Evolutionary conservation across 2,329 filamentous ascomycete species (phyloP), one percentile per base, ranked within the genome.

Genomic region (Trichoderma arundinaceum): DNA sequence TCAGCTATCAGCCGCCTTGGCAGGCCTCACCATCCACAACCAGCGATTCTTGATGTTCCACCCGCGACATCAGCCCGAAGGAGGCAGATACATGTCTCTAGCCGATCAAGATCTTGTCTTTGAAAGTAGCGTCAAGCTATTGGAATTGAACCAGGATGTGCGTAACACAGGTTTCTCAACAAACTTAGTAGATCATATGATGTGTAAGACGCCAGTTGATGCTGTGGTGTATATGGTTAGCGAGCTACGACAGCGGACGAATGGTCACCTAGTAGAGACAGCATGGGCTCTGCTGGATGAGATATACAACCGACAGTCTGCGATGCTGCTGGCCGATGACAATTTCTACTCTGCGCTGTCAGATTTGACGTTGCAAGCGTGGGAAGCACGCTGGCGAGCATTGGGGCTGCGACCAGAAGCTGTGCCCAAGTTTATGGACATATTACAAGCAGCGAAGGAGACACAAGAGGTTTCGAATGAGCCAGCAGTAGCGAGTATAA

Each of bases 1-100:
- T 13, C 48, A 53, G 8, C 39, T 62, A 41, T 62, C 59, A 4
- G 39, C 49, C 7, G 59, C 59, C 7, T 28, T 62, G 28, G 59
- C 59, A 6, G 59, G 38, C 12, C 48, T 62, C 17, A 53, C 59
- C 28, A 22, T 62, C 9, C 59, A 62, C 38, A 62, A 53, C 17
- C 59, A 53, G 28, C 59, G 48, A 8, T 62, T 62, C 28, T 53
- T 33, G 17, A 62, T 62, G 59, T 9, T 62, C 12, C 59, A 62
- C 13, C 59, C 59, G 5, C 48, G 59, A 3, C 17, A 53, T 10
- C 59, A 62, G 13, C 38, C 48, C 1, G 38, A 44, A 53, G n/a
- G 38, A 12, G 59, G 59, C 9, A 41, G 49, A 44, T 44, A 44
- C 8, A 62, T 62, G 59, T 13, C 59, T 28, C 48, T 38, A 10